These are phyloP conservation scores for Halenospora varia DNA, from an alignment of 495 filamentous ascomycete genomes.

Conservation along the genomic window DNA sequence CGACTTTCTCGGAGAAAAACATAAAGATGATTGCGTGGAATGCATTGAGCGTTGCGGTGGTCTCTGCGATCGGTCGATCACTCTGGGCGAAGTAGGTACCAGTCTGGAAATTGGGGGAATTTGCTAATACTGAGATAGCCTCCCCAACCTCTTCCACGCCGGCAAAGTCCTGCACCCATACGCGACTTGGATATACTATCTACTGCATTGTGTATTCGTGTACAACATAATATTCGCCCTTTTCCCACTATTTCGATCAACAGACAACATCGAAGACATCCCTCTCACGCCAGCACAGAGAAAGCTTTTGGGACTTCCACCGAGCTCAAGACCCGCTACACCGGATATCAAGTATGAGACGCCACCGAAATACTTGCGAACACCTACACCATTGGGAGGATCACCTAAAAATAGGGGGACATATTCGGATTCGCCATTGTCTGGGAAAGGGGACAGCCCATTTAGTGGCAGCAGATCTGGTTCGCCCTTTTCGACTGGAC, in stretches of 20 bases:
- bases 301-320: constrained; percentile 74
- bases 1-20: constrained; percentile 69
- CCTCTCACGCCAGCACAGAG: constrained; percentile 88
- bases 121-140: constrained; percentile 19
- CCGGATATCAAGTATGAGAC: constrained; percentile 68
- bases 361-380: constrained; percentile 81
- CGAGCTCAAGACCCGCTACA: constrained; percentile 60
- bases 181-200: constrained; percentile 30
- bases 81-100: constrained; percentile 14
- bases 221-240: constrained; percentile 63
- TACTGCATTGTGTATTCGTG: constrained; percentile 54
- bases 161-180: constrained; percentile 29
- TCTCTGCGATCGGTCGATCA: constrained; percentile 23
- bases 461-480: constrained; percentile 27
- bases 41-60: constrained; percentile 45
- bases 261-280: constrained; percentile 82
- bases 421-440: constrained; percentile 51
- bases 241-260: constrained; percentile 62
- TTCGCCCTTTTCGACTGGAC: constrained; percentile 26
- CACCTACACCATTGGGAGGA: constrained; percentile 46
- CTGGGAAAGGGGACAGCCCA: constrained; percentile 37
- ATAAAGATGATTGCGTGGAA: constrained; percentile 64
- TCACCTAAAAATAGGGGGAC: constrained; percentile 42
- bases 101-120: constrained; percentile 4
- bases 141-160: constrained; percentile 25